Base-by-base conservation (phyloP, 768 basidiomycete genomes). In the Tulasnella sp. region DNA sequence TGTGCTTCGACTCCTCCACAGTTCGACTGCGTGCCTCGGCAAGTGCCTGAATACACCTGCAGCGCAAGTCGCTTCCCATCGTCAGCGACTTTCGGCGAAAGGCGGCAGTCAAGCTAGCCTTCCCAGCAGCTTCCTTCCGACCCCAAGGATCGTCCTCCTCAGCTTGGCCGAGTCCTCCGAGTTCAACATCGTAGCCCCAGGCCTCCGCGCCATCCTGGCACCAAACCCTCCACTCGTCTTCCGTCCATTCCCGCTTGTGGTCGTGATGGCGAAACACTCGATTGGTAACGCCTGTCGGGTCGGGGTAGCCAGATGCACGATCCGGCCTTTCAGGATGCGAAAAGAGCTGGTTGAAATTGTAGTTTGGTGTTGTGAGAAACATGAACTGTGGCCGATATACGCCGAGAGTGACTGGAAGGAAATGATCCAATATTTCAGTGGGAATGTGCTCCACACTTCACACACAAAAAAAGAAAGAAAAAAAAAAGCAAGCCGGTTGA, bases 231-330 rank as follows among this genome's bases (percentile, higher is more conserved):
- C 90, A 94, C 65, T 93, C 91, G 2, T 80, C 79, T 0, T 70
- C 67, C 0, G 88, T 92, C 85, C 87, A 93, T 68, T 94, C 91
- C 62, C 92, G 90, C 64, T 91, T 85, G 70, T 94, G 91, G 63
- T 92, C 91, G 22, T 70, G 60, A 66, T 93, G 88, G 21, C 91
- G 76, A 72, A 92, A 92, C 27, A 85, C 69, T 1, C 90, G 79
- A 49, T 77, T 67, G 0, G 88, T 92, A 17, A 85, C 79, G 12
- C 76, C 73, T 0, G 89, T 92, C 2, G 92, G 89, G 69, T 93
- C 91, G 0, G 69, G 74, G 66, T 69, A 81, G 0, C 85, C 89
- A 22, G 60, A 25, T 12, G n/a, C 70, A 66, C 12, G 77, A 65
- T 5, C 74, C 73, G 3, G 73, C 70, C 0, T 70, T 68, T 38